Base-by-base conservation (phyloP, 1,284 basidiomycete genomes). In the Sparassis latifolia region DNA sequence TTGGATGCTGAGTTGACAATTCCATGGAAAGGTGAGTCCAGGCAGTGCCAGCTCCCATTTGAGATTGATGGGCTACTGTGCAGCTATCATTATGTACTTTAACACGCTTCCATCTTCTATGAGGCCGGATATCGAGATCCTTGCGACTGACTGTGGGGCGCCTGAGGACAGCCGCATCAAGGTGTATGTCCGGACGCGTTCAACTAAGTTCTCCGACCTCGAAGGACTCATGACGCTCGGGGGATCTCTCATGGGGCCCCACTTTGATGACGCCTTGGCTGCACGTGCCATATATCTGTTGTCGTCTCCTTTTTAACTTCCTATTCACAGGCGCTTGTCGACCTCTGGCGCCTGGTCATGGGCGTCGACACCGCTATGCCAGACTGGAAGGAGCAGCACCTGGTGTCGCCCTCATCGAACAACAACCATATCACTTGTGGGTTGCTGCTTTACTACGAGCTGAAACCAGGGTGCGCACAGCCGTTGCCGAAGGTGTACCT, bases 401-500 rank as follows among this genome's bases (percentile, higher is more conserved):
- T 47, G 5, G 33, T n/a, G 4, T 40, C 45, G 5, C 20, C 20
- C 20, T 20, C 20, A 20, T 20, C 20, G 20, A 30, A n/a, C 33
- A 27, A 47, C 29, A 37, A 39, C 27, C 45, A 47, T 28, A n/a
- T 47, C n/a, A 39, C 45, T 10, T n/a, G 45, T n/a, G 45, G 45
- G 10, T 30, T 47, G 10, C 7, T 40, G 12, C 12, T 47, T n/a
- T 47, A 47, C 45, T 39, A n/a, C 33, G 45, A 40, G 33, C 33
- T 47, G 9, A 47, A 39, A 28, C 27, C 33, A n/a, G 45, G 33
- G 4, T 10, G 39, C 5, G 32, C 9, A 12, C 37, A 10, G 10
- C 37, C 33, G 5, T 47, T 47, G 32, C 45, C 33, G 7, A 47
- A 47, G 29, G 42, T 43, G 42, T 47, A 47, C 33, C 45, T 47